A percentile compares a stretch with the other conserved stretches of the same genome.
Conservation (phyloP, 495 filamentous ascomycete genomes). For the Hypoxylon intermedium region DNA sequence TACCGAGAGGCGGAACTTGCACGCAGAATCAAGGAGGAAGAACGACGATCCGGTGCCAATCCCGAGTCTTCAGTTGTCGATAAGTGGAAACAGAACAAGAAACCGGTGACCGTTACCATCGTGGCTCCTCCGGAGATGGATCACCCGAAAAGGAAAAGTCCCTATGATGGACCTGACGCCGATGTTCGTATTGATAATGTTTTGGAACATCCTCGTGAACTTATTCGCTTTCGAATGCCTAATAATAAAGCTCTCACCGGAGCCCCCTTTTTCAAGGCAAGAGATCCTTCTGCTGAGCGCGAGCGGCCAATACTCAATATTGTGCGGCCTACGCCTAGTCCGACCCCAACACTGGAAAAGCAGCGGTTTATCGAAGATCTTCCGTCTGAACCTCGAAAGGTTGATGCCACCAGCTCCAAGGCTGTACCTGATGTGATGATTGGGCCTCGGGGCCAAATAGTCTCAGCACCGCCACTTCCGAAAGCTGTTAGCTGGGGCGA, state of each 20-base stretch:
- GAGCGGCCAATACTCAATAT: conserved; percentile 61
- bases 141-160: conserved; percentile 51
- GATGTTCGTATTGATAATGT: conserved; percentile 61
- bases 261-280: conserved; percentile 47
- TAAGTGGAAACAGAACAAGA: conserved; percentile 53
- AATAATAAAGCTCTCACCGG: conserved; percentile 12
- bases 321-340: conserved; percentile 57
- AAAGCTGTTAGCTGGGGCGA: conserved; percentile 67
- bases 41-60: conserved; percentile 54
- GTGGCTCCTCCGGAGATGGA: conserved; percentile 57
- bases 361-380: conserved; percentile 27
- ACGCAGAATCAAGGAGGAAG: conserved; percentile 53
- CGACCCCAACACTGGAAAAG: conserved; percentile 53
- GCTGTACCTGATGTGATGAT: conserved; percentile 11
- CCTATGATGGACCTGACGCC: conserved; percentile 61
- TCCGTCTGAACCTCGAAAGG: conserved; percentile 22
- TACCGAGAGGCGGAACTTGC: conserved; percentile 60
- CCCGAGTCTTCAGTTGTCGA: conserved; percentile 57
- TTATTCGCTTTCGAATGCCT: conserved; percentile 34
- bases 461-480: conserved; percentile 41
- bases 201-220: conserved; percentile 44
- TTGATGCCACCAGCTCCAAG: conserved; percentile 6
- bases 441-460: conserved; percentile 29
- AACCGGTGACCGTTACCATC: conserved; percentile 46
- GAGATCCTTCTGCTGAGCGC: conserved; percentile 57